Base-by-base conservation (phyloP, 148 eudicot genomes). In the Hydrangea macrophylla region DNA sequence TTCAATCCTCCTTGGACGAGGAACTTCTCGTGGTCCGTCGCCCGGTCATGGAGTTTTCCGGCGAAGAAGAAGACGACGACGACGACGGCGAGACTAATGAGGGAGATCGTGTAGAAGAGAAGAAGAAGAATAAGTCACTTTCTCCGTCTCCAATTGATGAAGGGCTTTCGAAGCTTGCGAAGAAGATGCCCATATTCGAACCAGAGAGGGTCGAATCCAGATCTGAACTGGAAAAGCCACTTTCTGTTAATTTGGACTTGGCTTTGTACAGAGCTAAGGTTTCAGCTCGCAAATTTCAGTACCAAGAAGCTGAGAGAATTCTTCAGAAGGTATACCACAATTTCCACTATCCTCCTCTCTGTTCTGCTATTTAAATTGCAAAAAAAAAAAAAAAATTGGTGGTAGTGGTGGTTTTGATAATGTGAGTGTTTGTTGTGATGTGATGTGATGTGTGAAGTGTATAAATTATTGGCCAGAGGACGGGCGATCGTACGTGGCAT, bases 391-490 rank as follows among this genome's bases (percentile, higher is more conserved):
- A 44, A 18, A 26, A 35, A 69, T 73, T n/a, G 68, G 9, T 39
- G 9, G 28, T 45, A 67, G 72, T 18, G 61, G 5, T 23, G 26
- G 31, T 50, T 60, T 37, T 64, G 54, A 11, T 63, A 50, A 13
- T 62, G 44, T 20, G 31, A 26, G n/a, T 58, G 42, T 67, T 37
- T 45, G 31, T 35, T 55, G 62, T n/a, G n/a, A n/a, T n/a, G n/a
- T 54, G 28, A 18, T 55, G 9, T 56, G 27, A 20, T 58, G 13
- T 65, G 28, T 75, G 76, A 55, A 86, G 99, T 94, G 99, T 80
- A 82, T 94, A 75, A 55, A 65, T 62, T 82, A 83, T 74, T 94
- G 99, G 99, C 97, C 99, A 8, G 97, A 94, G 75, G 97, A 94
- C 60, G 99, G 97, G 64, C 79, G 99, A 60, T 74, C 97, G 9